Evolutionary conservation across 345 rosid species (phyloP).

Genomic region (Linum usitatissimum): DNA sequence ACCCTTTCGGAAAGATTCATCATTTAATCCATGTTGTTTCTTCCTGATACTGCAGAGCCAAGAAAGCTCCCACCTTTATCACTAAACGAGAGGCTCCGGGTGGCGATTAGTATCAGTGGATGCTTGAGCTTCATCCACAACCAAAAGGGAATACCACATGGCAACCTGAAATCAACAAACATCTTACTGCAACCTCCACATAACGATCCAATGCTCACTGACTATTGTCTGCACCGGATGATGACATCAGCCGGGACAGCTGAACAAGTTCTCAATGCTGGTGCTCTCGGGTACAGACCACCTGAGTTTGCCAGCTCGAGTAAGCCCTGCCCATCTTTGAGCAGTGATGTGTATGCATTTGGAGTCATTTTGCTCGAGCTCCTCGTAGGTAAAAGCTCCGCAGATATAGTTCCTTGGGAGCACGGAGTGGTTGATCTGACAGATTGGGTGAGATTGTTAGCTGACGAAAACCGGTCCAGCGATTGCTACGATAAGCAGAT

Average conservation of each 20-base stretch:
- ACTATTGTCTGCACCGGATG: slow-evolving; percentile 76
- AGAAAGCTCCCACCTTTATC: slow-evolving; percentile 46
- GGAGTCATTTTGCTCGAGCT: slow-evolving; percentile 74
- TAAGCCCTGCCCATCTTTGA: slow-evolving; percentile 77
- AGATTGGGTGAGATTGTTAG: slow-evolving; percentile 63
- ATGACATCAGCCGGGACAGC: slow-evolving; percentile 74
- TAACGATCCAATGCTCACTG: slow-evolving; percentile 50
- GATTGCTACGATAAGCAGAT: slow-evolving; percentile 61
- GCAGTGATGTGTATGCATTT: slow-evolving; percentile 78
- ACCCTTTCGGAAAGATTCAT: background rate
- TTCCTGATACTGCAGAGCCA: slow-evolving; percentile 40
- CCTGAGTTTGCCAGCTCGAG: slow-evolving; percentile 82
- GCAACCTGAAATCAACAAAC: slow-evolving; percentile 83
- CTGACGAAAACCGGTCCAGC: slow-evolving; percentile 33
- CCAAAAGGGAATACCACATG: slow-evolving; percentile 81
- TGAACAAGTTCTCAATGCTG: slow-evolving; percentile 78
- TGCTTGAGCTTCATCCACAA: slow-evolving; percentile 78
- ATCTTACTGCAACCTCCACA: slow-evolving; percentile 46
- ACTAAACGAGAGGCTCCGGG: slow-evolving; percentile 43
- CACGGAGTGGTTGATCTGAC: slow-evolving; percentile 64
- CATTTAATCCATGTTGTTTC: slow-evolving; percentile 5
- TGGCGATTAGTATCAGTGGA: slow-evolving; percentile 47
- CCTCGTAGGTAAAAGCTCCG: slow-evolving; percentile 53
- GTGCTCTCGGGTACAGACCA: slow-evolving; percentile 78
- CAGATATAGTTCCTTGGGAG: slow-evolving; percentile 50